Percentiles rank a stretch among this genome's conserved stretches.
These are phyloP conservation scores for Pigoraptor vietnamica DNA, from an alignment of 78 protist species.

Conservation along the genomic window DNA sequence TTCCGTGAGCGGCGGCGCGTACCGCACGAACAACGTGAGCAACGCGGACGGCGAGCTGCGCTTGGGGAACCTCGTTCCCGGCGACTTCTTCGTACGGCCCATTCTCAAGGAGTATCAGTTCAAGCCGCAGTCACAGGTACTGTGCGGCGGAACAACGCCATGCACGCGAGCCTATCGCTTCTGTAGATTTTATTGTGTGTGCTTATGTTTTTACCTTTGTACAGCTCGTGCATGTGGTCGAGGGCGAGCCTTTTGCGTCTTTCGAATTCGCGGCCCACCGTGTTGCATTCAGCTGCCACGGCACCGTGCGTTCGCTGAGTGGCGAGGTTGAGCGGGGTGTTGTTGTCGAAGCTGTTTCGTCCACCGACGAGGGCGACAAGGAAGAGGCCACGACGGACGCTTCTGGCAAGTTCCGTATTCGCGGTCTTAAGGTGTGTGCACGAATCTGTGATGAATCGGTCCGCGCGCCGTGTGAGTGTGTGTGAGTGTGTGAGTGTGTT, in stretches of 20 bases:
- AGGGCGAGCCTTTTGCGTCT: neutral
- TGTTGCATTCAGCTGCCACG: neutral
- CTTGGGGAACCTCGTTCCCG: neutral
- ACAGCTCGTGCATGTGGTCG: neutral
- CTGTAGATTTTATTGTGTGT: too few species aligned
- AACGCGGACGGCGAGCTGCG: neutral
- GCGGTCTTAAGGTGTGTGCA: neutral
- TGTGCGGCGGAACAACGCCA: too few species aligned
- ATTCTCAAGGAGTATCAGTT: neutral
- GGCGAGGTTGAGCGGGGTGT: neutral
- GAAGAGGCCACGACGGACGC: neutral
- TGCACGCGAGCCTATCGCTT: too few species aligned
- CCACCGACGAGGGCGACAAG: neutral
- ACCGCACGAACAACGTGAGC: neutral
- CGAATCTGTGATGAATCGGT: neutral
- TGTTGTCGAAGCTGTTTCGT: neutral
- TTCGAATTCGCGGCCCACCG: neutral
- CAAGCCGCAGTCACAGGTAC: neutral
- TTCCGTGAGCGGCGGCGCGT: neutral
- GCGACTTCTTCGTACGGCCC: neutral
- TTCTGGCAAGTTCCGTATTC: neutral
- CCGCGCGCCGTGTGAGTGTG: too few species aligned
- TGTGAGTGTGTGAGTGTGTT: too few species aligned
- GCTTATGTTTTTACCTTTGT: too few species aligned
- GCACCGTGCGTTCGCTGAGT: neutral